phyloP scores from a whole-genome alignment of 164 flowering plant genomes.

The Pachysandra terminalis region DNA sequence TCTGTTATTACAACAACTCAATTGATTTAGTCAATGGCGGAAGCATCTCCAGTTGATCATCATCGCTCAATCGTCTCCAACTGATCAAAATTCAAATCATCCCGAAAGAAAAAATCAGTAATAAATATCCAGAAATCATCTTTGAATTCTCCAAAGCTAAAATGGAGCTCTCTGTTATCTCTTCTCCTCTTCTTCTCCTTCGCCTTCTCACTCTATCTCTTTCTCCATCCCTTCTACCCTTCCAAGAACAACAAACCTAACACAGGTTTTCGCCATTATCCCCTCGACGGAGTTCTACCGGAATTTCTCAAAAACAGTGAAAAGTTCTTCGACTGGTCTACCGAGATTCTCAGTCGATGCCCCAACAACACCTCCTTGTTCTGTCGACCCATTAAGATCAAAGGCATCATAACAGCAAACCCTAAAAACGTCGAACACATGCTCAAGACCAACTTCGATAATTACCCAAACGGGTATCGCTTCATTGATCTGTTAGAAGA shows the following conservation, averaged over 20 bases:
- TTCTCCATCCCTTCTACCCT: slow-evolving; percentile 2
- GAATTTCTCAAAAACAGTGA: slow-evolving; percentile 31
- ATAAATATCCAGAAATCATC: no score
- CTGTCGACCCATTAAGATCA: slow-evolving; percentile 25
- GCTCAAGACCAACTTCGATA: no score
- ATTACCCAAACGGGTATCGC: slow-evolving; percentile 37
- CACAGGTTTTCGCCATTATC: slow-evolving; percentile 26
- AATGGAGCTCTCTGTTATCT: slow-evolving; percentile 20
- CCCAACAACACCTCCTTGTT: slow-evolving; percentile 27
- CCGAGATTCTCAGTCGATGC: slow-evolving; percentile 21
- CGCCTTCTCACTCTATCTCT: slow-evolving; percentile 17
- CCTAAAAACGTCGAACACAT: slow-evolving; percentile 41
- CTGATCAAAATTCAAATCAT: no score
- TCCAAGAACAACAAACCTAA: background rate
- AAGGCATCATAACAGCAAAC: slow-evolving; percentile 34
- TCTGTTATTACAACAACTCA: no score
- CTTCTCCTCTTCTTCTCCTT: slow-evolving; percentile 19
- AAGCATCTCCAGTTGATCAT: no score
- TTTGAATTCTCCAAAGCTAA: no score
- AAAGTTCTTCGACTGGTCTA: slow-evolving; percentile 36
- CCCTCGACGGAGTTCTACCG: slow-evolving; percentile 28
- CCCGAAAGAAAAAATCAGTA: no score
- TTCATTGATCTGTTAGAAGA: slow-evolving; percentile 27
- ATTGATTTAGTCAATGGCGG: no score
- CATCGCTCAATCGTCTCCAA: no score